Base-by-base conservation (phyloP, 108 stramenopile genomes). In the Cyclotella choctawhatcheeana region DNA sequence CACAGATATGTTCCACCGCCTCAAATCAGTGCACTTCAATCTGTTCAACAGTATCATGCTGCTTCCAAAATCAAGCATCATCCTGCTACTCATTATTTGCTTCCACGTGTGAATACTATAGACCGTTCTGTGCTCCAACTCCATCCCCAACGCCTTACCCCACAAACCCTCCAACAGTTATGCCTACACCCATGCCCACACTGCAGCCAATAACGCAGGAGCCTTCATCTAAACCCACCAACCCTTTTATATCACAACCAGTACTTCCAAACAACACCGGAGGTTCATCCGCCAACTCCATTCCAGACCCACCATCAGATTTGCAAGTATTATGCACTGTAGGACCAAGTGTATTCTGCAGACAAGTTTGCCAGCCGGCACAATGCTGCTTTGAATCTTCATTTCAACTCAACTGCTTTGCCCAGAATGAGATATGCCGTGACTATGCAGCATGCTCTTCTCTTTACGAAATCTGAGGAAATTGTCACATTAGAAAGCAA, bases 381-480 rank as follows among this genome's bases (percentile, higher is more conserved):
- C 18, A 56, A 29, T 72, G 71, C 40, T 72, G 71, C 51, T 72
- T 72, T 34, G 61, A 72, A 58, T 5, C 48, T 18, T 18, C 50
- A 25, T 32, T 44, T 60, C 44, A 63, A 37, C 47, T 58, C 26
- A 72, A 30, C 54, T 72, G 71, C 26, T 26, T 55, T 17, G 20
- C 32, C 48, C 24, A 44, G 24, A 63, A 72, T 18, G 35, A n/a
- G 27, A 30, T 62, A 5, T 72, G 71, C n/a, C 35, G 50, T 24
- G 59, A 54, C 27, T 72, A 72, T 72, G 33, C 58, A 22, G 50
- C 71, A 54, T 72, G 71, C 51, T 31, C 61, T 12, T 30, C 27
- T 17, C 35, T 72, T 33, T 72, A 40, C 27, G 33, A n/a, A 29
- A 12, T 12, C 29, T 56, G 55, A 56, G 17, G 4, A 52, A 52